Evolutionary conservation across 163 green algal genomes (phyloP).

Genomic region (Volvox carteri): DNA sequence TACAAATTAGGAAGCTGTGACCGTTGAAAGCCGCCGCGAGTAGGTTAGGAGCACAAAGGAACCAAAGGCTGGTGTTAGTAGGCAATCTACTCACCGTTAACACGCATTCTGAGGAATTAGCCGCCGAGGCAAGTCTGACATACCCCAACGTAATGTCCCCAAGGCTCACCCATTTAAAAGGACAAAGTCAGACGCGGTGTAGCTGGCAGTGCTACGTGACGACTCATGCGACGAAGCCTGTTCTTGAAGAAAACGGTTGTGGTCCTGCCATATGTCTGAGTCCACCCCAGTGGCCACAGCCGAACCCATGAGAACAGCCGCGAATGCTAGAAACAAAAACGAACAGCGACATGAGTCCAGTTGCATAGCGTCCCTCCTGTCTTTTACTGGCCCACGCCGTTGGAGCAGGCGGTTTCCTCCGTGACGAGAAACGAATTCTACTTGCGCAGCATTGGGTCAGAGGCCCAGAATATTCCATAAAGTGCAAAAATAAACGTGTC

Average conservation of each 20-base stretch:
- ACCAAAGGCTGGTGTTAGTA: background rate
- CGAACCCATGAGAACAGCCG: background rate
- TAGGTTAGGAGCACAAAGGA: background rate
- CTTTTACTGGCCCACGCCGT: constrained; percentile 4
- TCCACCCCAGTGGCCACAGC: background rate
- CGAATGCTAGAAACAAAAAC: background rate
- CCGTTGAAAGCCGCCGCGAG: background rate
- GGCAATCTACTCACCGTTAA: background rate
- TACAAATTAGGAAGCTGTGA: constrained; percentile 66
- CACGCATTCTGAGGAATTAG: background rate
- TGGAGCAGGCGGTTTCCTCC: background rate
- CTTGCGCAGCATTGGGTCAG: background rate
- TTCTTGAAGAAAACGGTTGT: background rate
- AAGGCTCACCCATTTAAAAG: constrained; percentile 50
- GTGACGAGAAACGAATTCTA: constrained; percentile 21
- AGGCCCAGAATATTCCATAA: background rate
- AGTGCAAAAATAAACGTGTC: too few relatives aligned
- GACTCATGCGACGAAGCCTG: background rate
- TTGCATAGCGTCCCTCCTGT: constrained; percentile 2
- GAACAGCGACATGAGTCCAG: background rate
- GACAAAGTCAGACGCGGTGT: constrained; percentile 42
- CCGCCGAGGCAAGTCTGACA: background rate
- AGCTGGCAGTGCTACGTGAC: background rate
- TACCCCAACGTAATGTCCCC: too few relatives aligned
- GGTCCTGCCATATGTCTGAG: background rate